phyloP scores from a whole-genome alignment of 495 filamentous ascomycete genomes.

The Daldinia caldariorum region DNA sequence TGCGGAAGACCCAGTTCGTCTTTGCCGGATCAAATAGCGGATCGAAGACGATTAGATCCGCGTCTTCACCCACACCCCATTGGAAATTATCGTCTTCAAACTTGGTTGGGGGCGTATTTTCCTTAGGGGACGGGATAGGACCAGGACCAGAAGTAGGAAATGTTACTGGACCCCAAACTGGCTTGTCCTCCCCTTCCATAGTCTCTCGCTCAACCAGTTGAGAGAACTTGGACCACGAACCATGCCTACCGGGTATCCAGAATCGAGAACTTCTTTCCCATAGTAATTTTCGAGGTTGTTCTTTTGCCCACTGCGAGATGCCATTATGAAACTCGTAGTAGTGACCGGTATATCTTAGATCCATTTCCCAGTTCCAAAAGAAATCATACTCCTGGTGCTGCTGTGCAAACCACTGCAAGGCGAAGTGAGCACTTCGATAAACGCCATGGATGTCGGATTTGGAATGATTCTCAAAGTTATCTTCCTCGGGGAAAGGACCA shows the following conservation, averaged over 20 bases:
- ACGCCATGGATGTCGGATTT: slow-evolving; percentile 52
- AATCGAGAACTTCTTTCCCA: slow-evolving; percentile 61
- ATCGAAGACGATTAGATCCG: slow-evolving; percentile 64
- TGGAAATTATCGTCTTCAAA: slow-evolving; percentile 59
- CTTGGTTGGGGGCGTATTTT: slow-evolving; percentile 55
- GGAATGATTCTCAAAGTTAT: slow-evolving; percentile 57
- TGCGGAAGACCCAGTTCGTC: slow-evolving; percentile 62
- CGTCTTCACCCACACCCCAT: slow-evolving; percentile 70
- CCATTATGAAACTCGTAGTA: slow-evolving; percentile 63
- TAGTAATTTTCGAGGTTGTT: slow-evolving; percentile 63
- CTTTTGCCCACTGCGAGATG: slow-evolving; percentile 59
- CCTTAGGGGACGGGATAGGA: slow-evolving; percentile 45
- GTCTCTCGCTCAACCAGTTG: slow-evolving; percentile 53
- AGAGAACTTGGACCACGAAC: slow-evolving; percentile 56
- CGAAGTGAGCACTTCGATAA: slow-evolving; percentile 50
- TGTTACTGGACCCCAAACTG: slow-evolving; percentile 43
- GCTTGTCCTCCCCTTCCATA: slow-evolving; percentile 24
- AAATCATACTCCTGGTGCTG: slow-evolving; percentile 68
- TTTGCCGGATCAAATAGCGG: slow-evolving; percentile 64
- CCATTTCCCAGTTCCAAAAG: slow-evolving; percentile 71
- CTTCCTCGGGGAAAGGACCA: slow-evolving; percentile 51
- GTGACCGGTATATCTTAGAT: slow-evolving; percentile 66
- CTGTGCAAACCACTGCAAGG: slow-evolving; percentile 67
- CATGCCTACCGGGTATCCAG: slow-evolving; percentile 59
- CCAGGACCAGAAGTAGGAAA: slow-evolving; percentile 33